phyloP scores from a whole-genome alignment of 495 filamentous ascomycete species.

The Lasiosphaeris hirsuta region DNA sequence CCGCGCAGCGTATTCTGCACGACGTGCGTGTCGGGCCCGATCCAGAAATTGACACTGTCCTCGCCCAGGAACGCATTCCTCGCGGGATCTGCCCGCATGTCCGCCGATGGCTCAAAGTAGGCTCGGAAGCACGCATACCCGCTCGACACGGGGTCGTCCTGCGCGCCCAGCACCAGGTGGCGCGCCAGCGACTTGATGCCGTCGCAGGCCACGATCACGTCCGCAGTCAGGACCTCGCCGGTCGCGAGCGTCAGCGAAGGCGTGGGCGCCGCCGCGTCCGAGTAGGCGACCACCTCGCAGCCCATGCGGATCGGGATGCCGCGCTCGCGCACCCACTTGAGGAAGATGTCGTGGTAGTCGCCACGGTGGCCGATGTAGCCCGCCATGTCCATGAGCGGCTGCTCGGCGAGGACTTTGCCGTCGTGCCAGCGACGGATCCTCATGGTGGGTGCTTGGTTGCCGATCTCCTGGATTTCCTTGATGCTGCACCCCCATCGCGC shows the following conservation, averaged over 20 bases:
- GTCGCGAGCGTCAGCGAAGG: constrained; percentile 16
- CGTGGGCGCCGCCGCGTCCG: constrained; percentile 32
- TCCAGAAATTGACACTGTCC: constrained; percentile 53
- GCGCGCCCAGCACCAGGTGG: constrained; percentile 44
- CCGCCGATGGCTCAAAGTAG: constrained; percentile 40
- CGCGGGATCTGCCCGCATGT: constrained; percentile 41
- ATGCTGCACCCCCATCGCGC: constrained; percentile 43
- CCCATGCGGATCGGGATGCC: constrained; percentile 49
- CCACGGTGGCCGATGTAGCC: constrained; percentile 53
- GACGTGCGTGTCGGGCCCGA: constrained; percentile 48
- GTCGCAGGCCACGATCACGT: constrained; percentile 35
- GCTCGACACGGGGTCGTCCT: constrained; percentile 43
- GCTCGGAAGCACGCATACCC: constrained; percentile 50
- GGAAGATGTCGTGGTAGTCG: constrained; percentile 51
- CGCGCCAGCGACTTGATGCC: constrained; percentile 47
- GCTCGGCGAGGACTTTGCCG: constrained; percentile 50
- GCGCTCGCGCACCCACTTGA: constrained; percentile 46
- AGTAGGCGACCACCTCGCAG: constrained; percentile 44
- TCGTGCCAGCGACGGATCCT: constrained; percentile 50
- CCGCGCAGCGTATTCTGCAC: constrained; percentile 47
- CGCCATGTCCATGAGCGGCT: constrained; percentile 57
- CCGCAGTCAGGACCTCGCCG: constrained; percentile 27
- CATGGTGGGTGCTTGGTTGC: constrained; percentile 53
- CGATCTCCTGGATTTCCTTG: constrained; percentile 44
- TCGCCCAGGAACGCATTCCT: constrained; percentile 45